phyloP scores from a whole-genome alignment of 2,329 filamentous ascomycete genomes.

The Helminthosporium solani region DNA sequence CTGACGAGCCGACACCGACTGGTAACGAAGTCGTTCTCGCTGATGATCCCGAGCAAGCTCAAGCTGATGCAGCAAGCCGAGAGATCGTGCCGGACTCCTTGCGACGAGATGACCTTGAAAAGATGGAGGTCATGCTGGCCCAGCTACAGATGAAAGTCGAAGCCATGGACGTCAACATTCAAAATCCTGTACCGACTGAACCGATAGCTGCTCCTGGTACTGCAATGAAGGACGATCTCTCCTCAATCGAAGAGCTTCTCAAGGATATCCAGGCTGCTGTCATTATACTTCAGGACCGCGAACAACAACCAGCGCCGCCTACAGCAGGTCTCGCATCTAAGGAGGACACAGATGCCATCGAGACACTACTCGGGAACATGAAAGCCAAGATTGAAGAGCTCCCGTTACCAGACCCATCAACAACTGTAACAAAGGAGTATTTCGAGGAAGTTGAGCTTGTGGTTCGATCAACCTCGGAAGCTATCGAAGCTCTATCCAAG shows the following conservation, averaged over 20 bases:
- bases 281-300: constrained; percentile 31
- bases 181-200: constrained; percentile 47
- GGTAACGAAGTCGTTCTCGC: constrained; percentile 55
- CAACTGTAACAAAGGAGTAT: constrained; percentile 64
- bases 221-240: constrained; percentile 54
- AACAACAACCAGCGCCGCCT: constrained; percentile 21
- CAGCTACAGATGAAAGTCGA: constrained; percentile 85
- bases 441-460: constrained; percentile 65
- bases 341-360: constrained; percentile 87
- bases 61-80: constrained; percentile 43
- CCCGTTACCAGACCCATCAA: constrained; percentile 63
- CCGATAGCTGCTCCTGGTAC: constrained; percentile 40
- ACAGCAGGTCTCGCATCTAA: constrained; percentile 65
- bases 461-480: constrained; percentile 73
- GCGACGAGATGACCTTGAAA: constrained; percentile 75
- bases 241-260: constrained; percentile 47
- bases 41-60: constrained; percentile 46
- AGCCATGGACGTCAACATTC: constrained; percentile 61
- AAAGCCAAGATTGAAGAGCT: constrained; percentile 87
- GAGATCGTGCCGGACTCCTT: constrained; percentile 50
- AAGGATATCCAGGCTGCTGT: constrained; percentile 62
- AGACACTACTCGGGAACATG: constrained; percentile 84
- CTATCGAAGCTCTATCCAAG: constrained; percentile 64
- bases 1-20: constrained; percentile 54
- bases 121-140: constrained; percentile 78